phyloP scores from a whole-genome alignment of 2,329 filamentous ascomycete species.

The Elsinoe fawcettii region DNA sequence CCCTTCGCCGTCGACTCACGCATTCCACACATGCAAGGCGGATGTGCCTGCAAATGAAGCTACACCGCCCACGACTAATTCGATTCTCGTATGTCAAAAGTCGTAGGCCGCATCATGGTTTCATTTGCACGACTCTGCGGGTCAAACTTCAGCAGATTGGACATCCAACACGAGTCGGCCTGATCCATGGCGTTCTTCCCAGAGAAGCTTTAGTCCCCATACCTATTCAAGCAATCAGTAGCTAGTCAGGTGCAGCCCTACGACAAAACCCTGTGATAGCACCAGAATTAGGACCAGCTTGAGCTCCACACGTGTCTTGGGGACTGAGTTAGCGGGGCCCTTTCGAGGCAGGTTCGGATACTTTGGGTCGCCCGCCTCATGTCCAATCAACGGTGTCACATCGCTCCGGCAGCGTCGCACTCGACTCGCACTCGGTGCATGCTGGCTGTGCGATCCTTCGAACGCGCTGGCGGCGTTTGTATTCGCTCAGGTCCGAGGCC shows the following conservation, averaged over 20 bases:
- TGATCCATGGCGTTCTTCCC: background rate
- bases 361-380: background rate
- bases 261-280: background rate
- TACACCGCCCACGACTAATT: conserved; percentile 4
- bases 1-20: background rate
- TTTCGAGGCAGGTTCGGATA: background rate
- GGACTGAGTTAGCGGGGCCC: background rate
- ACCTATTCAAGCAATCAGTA: background rate
- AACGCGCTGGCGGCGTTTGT: background rate
- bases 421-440: conserved; percentile 1
- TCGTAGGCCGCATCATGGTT: background rate
- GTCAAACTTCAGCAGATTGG: background rate
- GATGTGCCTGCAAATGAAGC: background rate
- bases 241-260: conserved; percentile 4
- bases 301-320: conserved; percentile 1
- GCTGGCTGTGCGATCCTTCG: conserved; percentile 9
- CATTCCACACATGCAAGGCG: background rate
- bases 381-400: conserved; percentile 12
- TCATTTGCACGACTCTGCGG: conserved; percentile 6
- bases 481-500: conserved; percentile 9
- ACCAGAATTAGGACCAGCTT: conserved; percentile 9
- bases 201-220: background rate
- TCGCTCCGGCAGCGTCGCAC: conserved; percentile 11
- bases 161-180: conserved; percentile 8
- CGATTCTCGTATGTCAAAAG: conserved; percentile 4